Evolutionary conservation across 1,139 yeast genomes (phyloP).

Genomic region (Protomyces inundatus): DNA sequence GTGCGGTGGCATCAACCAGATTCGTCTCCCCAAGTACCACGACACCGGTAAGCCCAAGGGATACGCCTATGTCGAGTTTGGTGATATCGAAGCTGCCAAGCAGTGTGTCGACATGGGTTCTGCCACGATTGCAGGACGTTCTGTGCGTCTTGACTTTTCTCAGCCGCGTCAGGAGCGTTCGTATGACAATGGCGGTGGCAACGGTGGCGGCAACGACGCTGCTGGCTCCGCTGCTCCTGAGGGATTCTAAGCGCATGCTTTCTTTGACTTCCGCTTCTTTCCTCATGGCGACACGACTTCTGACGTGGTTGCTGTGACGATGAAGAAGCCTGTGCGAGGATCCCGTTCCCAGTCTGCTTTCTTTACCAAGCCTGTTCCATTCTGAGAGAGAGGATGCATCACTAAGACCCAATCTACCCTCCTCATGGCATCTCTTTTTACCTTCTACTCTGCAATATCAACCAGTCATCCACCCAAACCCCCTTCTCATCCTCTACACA

Average conservation of each 20-base stretch:
- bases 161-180: slow-evolving; percentile 59
- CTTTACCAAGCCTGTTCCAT: too few relatives aligned
- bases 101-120: slow-evolving; percentile 88
- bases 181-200: slow-evolving; percentile 63
- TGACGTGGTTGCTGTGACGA: too few relatives aligned
- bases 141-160: slow-evolving; percentile 87
- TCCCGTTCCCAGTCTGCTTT: too few relatives aligned
- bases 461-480: too few relatives aligned
- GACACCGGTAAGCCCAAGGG: slow-evolving; percentile 93
- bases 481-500: too few relatives aligned
- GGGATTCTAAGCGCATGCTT: not conserved
- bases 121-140: slow-evolving; percentile 92
- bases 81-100: slow-evolving; percentile 68
- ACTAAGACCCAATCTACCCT: too few relatives aligned
- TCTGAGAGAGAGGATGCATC: too few relatives aligned
- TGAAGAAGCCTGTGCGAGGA: too few relatives aligned
- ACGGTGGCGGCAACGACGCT: slow-evolving; percentile 84
- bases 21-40: slow-evolving; percentile 92
- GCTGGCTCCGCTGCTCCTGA: not conserved
- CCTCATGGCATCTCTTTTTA: too few relatives aligned
- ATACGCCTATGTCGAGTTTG: slow-evolving; percentile 88
- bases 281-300: too few relatives aligned
- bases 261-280: not conserved
- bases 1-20: slow-evolving; percentile 72
- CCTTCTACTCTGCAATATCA: too few relatives aligned